A percentile compares a stretch with the other conserved stretches of the same genome.
phyloP scores from a whole-genome alignment of 306 rosid species.

The Spatholobus suberectus region DNA sequence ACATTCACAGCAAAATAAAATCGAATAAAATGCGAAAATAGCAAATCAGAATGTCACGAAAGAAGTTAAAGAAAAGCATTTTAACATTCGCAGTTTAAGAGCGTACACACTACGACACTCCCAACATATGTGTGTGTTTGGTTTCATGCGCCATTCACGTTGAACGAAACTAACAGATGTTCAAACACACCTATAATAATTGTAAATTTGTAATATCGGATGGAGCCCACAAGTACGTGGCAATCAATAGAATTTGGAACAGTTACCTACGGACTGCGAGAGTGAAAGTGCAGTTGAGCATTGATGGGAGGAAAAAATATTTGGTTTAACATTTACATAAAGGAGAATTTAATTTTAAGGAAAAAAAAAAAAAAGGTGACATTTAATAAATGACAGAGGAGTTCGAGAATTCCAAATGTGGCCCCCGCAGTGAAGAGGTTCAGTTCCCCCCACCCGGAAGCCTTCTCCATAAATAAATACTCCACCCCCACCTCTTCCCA shows the following conservation, averaged over 20 bases:
- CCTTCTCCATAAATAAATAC: conserved; percentile 83
- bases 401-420: conserved; percentile 30
- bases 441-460: too few relatives aligned
- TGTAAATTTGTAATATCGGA: too few relatives aligned
- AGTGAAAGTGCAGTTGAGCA: background rate
- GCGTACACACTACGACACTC: too few relatives aligned
- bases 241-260: background rate
- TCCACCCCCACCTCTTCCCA: conserved; percentile 12
- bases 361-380: background rate
- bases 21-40: too few relatives aligned
- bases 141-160: too few relatives aligned
- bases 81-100: too few relatives aligned
- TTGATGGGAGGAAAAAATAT: background rate
- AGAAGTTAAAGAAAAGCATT: background rate
- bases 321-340: background rate
- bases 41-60: background rate
- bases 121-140: too few relatives aligned
- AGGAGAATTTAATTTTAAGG: background rate
- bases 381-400: background rate
- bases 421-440: conserved; percentile 31
- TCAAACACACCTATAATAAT: too few relatives aligned
- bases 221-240: background rate
- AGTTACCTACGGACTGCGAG: background rate
- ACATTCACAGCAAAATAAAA: background rate
- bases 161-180: too few relatives aligned